These are phyloP conservation scores for Cryptococcus maquisensis DNA, from an alignment of 1,284 basidiomycete species.

Conservation along the genomic window DNA sequence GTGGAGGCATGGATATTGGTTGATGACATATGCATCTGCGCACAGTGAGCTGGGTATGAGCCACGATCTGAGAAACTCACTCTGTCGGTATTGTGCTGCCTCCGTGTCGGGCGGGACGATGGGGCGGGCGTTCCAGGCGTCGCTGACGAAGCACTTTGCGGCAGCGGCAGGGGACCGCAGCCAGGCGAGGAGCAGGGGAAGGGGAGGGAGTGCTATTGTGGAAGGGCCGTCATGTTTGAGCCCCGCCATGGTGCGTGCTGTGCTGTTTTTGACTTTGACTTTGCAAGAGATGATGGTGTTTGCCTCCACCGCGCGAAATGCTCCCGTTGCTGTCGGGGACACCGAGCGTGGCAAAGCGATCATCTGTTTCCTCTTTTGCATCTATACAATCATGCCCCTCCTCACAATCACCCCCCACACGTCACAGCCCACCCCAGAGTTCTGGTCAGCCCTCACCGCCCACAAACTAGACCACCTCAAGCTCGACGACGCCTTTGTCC, in stretches of 20 bases:
- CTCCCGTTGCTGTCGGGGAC: no score
- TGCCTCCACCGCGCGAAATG: no score
- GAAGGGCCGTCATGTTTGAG: background rate
- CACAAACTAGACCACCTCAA: slow-evolving; percentile 88
- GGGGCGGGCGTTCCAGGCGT: background rate
- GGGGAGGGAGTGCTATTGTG: slow-evolving; percentile 12
- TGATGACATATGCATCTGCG: slow-evolving; percentile 37
- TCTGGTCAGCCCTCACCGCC: slow-evolving; percentile 86
- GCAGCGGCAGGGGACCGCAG: slow-evolving; percentile 37
- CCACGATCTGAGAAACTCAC: no score
- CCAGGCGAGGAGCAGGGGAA: slow-evolving; percentile 28
- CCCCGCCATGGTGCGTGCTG: no score
- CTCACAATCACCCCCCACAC: slow-evolving; percentile 61
- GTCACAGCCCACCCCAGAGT: slow-evolving; percentile 80
- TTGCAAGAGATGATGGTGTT: no score
- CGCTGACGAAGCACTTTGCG: slow-evolving; percentile 28
- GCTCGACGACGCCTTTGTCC: slow-evolving; percentile 64
- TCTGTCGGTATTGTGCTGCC: no score
- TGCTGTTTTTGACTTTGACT: no score
- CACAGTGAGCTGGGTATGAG: background rate
- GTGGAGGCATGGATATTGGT: slow-evolving; percentile 33
- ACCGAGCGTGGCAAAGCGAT: no score
- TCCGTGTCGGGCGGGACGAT: background rate
- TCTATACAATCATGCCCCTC: slow-evolving; percentile 5
- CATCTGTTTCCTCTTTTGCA: background rate